Evolutionary conservation across 345 rosid genomes (phyloP), one percentile per base, ranked within the genome.

Genomic region (Linum lewisii): DNA sequence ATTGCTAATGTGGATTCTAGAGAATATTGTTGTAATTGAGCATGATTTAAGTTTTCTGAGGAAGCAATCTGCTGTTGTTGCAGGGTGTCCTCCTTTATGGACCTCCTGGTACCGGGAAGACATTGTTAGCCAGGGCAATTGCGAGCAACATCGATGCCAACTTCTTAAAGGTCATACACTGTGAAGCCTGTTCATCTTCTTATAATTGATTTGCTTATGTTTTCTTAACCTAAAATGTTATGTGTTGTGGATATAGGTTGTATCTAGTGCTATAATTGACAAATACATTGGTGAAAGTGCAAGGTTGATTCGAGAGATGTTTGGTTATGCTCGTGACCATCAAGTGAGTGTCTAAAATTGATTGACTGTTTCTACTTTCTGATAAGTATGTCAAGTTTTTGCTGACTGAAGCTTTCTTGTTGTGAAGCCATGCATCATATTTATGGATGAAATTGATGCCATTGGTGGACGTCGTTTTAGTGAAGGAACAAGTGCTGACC

Each of bases 391-490:
- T 8, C 14, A 6, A 66, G 38, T 23, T 34, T 57, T 57, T 20
- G 24, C 56, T 44, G 11, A 60, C 47, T 21, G 54, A 26, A 24
- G 72, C 21, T 32, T 70, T 69, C 23, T 62, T 16, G 49, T 9
- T 36, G 10, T 67, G 51, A 61, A 93, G 97, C 99, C 99, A 24
- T 93, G 99, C 72, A 93, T 89, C 72, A 93, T 93, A 53, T 93
- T 93, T 73, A 93, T 93, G 99, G 99, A 92, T 76, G 97, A 93
- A 72, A 93, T 93, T 61, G 99, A 93, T 89, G 99, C 99, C 36
- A 89, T 93, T 74, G 95, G 99, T 66, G 97, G 99, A 26, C 94
- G 97, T 60, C 97, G 99, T 68, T 89, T 89, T 57, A 89, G 95
- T 25, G 97, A 89, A 69, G 99, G 99, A 60, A 93, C 99, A 45